Conservation (phyloP, 441 rosid genomes). For the Geranium incanum region DNA sequence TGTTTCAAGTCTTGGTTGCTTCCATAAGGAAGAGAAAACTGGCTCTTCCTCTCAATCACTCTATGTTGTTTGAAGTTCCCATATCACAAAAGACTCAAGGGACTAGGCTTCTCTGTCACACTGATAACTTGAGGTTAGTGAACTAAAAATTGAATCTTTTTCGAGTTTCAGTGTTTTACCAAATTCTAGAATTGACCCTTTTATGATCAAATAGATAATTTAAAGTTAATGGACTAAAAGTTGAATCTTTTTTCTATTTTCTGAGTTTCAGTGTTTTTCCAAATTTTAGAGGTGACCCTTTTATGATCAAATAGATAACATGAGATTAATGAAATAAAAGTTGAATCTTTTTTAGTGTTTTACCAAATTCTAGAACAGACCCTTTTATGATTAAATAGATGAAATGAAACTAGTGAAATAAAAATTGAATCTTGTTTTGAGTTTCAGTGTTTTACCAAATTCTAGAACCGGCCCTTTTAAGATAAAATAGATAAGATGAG, state of each 20-base stretch:
- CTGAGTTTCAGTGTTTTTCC: too few species aligned
- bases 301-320: too few species aligned
- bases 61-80: slow-evolving; percentile 20
- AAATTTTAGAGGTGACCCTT: too few species aligned
- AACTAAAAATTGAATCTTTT: background rate
- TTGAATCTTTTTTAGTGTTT: too few species aligned
- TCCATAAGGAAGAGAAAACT: slow-evolving; percentile 29
- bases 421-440: background rate
- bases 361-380: too few species aligned
- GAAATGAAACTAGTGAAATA: slow-evolving; percentile 18
- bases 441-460: background rate
- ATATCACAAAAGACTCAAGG: slow-evolving; percentile 13
- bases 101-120: slow-evolving; percentile 26
- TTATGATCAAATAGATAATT: background rate
- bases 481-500: background rate
- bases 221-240: too few species aligned
- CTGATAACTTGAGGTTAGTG: slow-evolving; percentile 25
- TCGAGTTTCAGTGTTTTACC: background rate
- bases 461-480: background rate
- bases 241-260: too few species aligned
- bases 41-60: slow-evolving; percentile 20
- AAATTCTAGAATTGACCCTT: slow-evolving; percentile 1
- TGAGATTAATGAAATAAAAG: too few species aligned
- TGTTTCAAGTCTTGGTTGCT: slow-evolving; percentile 31
- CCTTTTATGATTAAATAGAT: too few species aligned